Conservation (phyloP, 805 yeast genomes). For the Sugiyamaella mastotermitis region DNA sequence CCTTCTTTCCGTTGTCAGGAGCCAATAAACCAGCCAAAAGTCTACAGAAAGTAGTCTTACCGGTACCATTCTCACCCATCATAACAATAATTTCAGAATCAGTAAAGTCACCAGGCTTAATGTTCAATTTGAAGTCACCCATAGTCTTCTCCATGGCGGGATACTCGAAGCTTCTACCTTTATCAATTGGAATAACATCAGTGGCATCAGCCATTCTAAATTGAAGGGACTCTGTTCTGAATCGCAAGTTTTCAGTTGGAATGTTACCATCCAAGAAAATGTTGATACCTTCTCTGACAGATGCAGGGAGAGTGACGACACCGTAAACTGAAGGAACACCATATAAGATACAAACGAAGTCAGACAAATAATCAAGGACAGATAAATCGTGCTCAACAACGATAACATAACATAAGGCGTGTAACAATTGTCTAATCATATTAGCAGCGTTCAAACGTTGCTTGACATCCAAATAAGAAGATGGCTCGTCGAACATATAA, state of each 20-base stretch:
- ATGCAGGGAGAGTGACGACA: slow-evolving; percentile 93
- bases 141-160: slow-evolving; percentile 85
- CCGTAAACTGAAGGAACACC: slow-evolving; percentile 99
- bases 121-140: slow-evolving; percentile 86
- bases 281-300: slow-evolving; percentile 98
- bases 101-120: slow-evolving; percentile 84
- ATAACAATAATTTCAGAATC: slow-evolving; percentile 95
- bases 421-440: slow-evolving; percentile 80
- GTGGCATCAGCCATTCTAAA: slow-evolving; percentile 88
- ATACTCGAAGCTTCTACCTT: slow-evolving; percentile 68
- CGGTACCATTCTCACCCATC: slow-evolving; percentile 99
- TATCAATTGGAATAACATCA: slow-evolving; percentile 69
- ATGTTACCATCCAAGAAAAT: slow-evolving; percentile 97
- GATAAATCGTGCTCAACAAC: slow-evolving; percentile 99
- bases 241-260: slow-evolving; percentile 93
- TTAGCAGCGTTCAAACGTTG: slow-evolving; percentile 98
- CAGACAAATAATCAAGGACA: slow-evolving; percentile 93
- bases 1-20: slow-evolving; percentile 74
- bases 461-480: slow-evolving; percentile 96
- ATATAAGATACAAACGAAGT: slow-evolving; percentile 90
- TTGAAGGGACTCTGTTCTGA: slow-evolving; percentile 92
- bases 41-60: slow-evolving; percentile 97
- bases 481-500: slow-evolving; percentile 99
- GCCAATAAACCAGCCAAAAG: slow-evolving; percentile 87
- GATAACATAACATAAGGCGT: slow-evolving; percentile 73